Evolutionary conservation across 2,329 filamentous ascomycete species (phyloP), one percentile per base, ranked within the genome.

Genomic region (Clarireedia hainanense): DNA sequence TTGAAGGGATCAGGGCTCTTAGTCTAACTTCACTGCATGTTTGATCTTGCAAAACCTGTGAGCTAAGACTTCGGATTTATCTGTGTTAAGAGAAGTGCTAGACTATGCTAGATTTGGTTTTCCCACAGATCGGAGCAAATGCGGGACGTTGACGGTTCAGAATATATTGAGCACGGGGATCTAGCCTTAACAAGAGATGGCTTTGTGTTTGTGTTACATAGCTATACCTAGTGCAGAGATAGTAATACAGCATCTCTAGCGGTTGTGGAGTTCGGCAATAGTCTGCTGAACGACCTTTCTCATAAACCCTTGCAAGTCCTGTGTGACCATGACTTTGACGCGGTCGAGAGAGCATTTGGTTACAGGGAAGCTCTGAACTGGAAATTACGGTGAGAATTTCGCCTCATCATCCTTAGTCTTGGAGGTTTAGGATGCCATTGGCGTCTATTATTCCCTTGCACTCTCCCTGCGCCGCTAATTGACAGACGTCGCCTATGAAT

Each of bases 391-490:
- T 37, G 24, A 12, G 45, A n/a, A 42, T 36, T 23, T 26, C 40
- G 17, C 20, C 15, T 47, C 20, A 5, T 39, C 49, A 37, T 40
- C 36, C 30, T 54, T 34, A 42, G 48, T 49, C 26, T 47, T 34
- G 20, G 26, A 23, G n/a, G 7, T 24, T 23, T 26, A 43, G 12
- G 26, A 27, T 55, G 47, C 47, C 52, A 50, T 27, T 26, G 46
- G 52, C 52, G 52, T 55, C 52, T 55, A 55, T 50, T 55, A 43
- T 17, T 39, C 52, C 45, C 52, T 45, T 42, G 17, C 36, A 50
- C 30, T 49, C 49, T 34, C 24, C 45, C 39, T 55, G 37, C 24
- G 52, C 47, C 52, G 46, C 52, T 42, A 45, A 55, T 24, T 12
- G 43, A 50, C 46, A 50, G 52, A 55, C 52, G 37, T 55, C 52